Evolutionary conservation across 257 asterid genomes (phyloP).

Genomic region (Solanum tarijense): DNA sequence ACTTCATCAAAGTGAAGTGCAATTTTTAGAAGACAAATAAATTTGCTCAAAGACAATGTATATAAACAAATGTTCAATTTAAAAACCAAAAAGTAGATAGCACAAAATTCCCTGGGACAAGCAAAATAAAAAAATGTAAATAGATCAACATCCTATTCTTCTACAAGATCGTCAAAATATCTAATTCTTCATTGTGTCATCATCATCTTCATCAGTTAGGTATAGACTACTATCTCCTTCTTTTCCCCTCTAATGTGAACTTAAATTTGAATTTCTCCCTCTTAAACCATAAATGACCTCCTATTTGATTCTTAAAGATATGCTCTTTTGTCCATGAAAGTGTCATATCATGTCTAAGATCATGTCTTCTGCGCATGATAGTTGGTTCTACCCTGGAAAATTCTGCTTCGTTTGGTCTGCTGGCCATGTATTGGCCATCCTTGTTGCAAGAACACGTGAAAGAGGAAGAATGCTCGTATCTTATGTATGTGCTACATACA

Average conservation of each 20-base stretch:
- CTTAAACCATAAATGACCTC: not conserved
- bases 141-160: not conserved
- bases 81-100: not conserved
- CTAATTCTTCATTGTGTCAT: not conserved
- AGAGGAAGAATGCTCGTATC: not conserved
- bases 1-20: not conserved
- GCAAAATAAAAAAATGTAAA: not conserved
- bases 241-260: not conserved
- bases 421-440: not conserved
- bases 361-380: not conserved
- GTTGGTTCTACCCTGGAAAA: not conserved
- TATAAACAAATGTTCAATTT: not conserved
- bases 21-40: not conserved
- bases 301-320: not conserved
- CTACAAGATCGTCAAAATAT: not conserved
- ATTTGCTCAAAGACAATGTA: not conserved
- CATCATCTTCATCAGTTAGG: not conserved
- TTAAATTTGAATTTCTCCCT: not conserved
- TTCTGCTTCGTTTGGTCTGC: not conserved
- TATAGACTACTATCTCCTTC: not conserved
- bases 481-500: not conserved
- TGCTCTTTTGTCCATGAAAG: not conserved
- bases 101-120: not conserved
- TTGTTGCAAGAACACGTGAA: not conserved
- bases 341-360: not conserved